Percentiles rank a stretch among this genome's conserved stretches.
Evolutionary conservation across 2,329 filamentous ascomycete species (phyloP).

Genomic region (Pseudocercospora pini-densiflorae): DNA sequence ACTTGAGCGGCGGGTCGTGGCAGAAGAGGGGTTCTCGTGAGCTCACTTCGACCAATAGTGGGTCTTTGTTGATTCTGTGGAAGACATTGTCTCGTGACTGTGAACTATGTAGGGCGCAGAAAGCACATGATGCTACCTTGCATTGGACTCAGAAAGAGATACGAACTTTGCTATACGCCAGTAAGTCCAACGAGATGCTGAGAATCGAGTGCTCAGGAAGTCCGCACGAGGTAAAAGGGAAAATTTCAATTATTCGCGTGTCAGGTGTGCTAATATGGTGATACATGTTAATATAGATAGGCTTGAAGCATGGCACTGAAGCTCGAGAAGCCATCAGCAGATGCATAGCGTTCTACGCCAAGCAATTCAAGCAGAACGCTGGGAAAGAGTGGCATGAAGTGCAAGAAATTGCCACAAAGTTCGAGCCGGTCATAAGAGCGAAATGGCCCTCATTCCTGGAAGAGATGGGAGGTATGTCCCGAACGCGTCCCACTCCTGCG

Average conservation of each 20-base stretch:
- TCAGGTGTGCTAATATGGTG: neutral
- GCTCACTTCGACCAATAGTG: neutral
- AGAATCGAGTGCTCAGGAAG: conserved; percentile 47
- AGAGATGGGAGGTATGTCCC: conserved; percentile 44
- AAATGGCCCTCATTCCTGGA: conserved; percentile 50
- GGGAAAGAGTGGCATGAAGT: conserved; percentile 54
- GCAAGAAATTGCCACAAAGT: conserved; percentile 51
- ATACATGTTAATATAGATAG: conserved; percentile 47
- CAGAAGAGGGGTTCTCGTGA: neutral
- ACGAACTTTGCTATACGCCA: too few relatives aligned
- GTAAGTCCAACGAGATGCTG: conserved; percentile 37
- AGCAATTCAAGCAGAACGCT: conserved; percentile 53
- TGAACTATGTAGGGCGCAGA: neutral
- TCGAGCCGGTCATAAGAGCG: conserved; percentile 50
- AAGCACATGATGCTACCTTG: neutral
- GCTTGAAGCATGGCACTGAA: conserved; percentile 50
- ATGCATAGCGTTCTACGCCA: conserved; percentile 54
- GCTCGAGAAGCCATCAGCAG: conserved; percentile 47
- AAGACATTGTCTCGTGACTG: neutral
- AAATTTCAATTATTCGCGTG: neutral
- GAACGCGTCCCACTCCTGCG: neutral
- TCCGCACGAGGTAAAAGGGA: conserved; percentile 45
- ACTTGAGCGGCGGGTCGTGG: neutral
- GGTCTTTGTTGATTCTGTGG: neutral
- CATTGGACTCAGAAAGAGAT: neutral